phyloP scores from a whole-genome alignment of 225 moss, liverwort and hornwort species.

The Marchantia paleacea region DNA sequence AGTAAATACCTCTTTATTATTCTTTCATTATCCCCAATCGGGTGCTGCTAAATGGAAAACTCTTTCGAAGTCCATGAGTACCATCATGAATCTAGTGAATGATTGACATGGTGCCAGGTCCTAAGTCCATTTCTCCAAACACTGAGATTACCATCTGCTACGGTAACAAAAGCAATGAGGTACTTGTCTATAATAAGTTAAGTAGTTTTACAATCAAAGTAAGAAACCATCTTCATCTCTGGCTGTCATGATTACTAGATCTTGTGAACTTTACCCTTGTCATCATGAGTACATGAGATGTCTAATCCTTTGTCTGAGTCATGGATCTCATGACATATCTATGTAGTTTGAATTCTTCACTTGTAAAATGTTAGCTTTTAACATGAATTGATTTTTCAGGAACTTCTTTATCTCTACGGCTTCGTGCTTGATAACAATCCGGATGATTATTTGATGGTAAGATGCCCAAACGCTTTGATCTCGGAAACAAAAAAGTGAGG shows the following conservation, averaged over 20 bases:
- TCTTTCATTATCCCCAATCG: background rate
- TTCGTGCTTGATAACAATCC: constrained; percentile 80
- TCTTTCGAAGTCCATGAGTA: background rate
- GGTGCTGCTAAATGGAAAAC: background rate
- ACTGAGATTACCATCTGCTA: constrained; percentile 79
- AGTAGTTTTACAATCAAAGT: too few relatives aligned
- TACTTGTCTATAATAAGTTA: background rate
- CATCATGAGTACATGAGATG: too few relatives aligned
- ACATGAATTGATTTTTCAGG: constrained; percentile 43
- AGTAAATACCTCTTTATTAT: background rate
- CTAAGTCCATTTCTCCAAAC: constrained; percentile 36
- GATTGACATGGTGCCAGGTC: constrained; percentile 35
- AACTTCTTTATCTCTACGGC: constrained; percentile 84
- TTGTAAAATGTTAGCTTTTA: background rate
- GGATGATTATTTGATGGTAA: constrained; percentile 95
- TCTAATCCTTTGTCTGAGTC: background rate
- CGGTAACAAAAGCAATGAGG: constrained; percentile 94
- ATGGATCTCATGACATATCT: background rate
- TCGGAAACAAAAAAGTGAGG: background rate
- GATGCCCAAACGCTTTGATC: constrained; percentile 9
- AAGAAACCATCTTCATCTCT: too few relatives aligned
- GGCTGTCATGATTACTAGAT: too few relatives aligned
- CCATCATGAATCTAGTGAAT: background rate
- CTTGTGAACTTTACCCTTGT: too few relatives aligned
- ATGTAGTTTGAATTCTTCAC: background rate